Base-by-base conservation (phyloP, 2,329 filamentous ascomycete species). In the Sclerotinia borealis region DNA sequence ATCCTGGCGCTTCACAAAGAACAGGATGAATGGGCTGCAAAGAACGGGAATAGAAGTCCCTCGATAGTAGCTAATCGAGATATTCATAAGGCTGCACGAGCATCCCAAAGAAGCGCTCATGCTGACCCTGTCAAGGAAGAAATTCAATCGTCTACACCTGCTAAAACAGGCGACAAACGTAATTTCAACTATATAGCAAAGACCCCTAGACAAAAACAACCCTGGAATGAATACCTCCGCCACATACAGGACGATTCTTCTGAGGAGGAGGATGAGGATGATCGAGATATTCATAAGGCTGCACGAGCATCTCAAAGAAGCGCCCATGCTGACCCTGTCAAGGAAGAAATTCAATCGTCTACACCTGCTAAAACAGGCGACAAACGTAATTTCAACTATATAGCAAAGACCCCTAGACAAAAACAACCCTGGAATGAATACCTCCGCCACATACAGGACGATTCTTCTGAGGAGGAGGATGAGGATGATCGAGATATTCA, bases 1-100 rank as follows among this genome's bases (percentile, higher is more conserved):
- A 17, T 59, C 13, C 47, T 15, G 25, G 52, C 45, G 8, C 54
- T 62, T 5, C 45, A 55, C 11, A 47, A 34, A 39, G 27, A 15
- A 4, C 50, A 64, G 34, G 63, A 64, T 34, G 50, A 48, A 37
- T 37, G 49, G 9, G 63, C 63, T 13, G 59, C 47, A 11, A 63
- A 50, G 47, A 49, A 49, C 25, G 27, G 43, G 31, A 19, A 36
- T 27, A 29, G 29, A 41, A 29, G 22, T 49, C 48, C 37, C n/a
- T 22, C 10, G 27, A 34, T 22, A n/a, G 52, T 43, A 45, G 37
- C 27, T 8, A 56, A 56, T 34, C 52, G 25, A 2, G 52, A 56
- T 13, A 56, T 56, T 22, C 52, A 56, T 10, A 56, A 45, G 52
- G 1, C 17, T 11, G 34, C 58, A 45, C 41, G 36, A 63, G 54